Conservation (phyloP, 2,329 filamentous ascomycete genomes). For the Teratosphaeria nubilosa region DNA sequence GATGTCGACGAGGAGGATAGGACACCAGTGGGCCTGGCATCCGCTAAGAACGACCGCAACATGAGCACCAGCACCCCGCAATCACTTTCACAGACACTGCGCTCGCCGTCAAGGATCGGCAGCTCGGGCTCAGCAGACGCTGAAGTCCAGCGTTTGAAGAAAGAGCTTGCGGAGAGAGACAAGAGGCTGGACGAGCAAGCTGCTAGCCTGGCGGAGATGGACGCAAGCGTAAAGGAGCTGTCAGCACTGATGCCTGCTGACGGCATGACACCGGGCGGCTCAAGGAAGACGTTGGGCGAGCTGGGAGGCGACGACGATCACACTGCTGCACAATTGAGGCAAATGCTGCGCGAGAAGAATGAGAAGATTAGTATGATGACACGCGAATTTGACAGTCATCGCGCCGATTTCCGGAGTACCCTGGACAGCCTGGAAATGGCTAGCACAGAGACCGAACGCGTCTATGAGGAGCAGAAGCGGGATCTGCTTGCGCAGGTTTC, state of each 20-base stretch:
- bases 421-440: conserved; percentile 95
- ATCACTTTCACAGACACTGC: conserved; percentile 23
- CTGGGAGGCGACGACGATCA: conserved; percentile 50
- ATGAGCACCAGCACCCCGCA: conserved; percentile 29
- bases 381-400: conserved; percentile 85
- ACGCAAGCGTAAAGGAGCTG: conserved; percentile 72
- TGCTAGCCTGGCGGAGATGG: conserved; percentile 75
- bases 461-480: conserved; percentile 89
- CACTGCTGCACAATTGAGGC: conserved; percentile 52
- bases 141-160: conserved; percentile 62
- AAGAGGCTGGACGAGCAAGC: conserved; percentile 83
- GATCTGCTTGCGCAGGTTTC: conserved; percentile 74
- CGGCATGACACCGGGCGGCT: conserved; percentile 33
- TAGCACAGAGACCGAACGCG: conserved; percentile 86
- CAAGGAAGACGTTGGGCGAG: conserved; percentile 28
- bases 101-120: conserved; percentile 28
- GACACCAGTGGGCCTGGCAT: conserved; percentile 14
- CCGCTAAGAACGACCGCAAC: conserved; percentile 34
- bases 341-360: conserved; percentile 86
- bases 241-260: conserved; percentile 56
- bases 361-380: conserved; percentile 92
- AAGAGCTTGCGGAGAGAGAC: conserved; percentile 73
- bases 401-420: conserved; percentile 91
- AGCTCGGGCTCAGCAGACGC: conserved; percentile 43
- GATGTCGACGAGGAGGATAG: conserved; percentile 29